Conservation (phyloP, 2,329 filamentous ascomycete species). For the Colletotrichum coccodes region DNA sequence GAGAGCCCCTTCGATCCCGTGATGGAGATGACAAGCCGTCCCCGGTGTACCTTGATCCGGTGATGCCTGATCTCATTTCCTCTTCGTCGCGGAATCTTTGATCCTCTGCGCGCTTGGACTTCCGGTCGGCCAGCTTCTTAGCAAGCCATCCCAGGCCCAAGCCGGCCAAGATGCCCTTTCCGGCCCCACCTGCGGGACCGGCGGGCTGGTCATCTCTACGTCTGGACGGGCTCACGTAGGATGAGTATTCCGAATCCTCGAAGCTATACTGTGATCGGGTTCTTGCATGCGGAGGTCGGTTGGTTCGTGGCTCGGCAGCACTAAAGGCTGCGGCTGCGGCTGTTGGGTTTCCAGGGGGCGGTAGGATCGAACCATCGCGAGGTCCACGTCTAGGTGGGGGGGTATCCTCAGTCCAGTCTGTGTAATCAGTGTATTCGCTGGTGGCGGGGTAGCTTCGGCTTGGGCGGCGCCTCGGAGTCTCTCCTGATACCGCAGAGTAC, state of each 20-base stretch:
- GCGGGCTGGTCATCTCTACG: constrained; percentile 57
- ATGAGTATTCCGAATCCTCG: constrained; percentile 68
- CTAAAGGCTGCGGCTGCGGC: constrained; percentile 58
- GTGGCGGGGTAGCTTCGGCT: constrained; percentile 50
- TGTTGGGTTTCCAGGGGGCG: constrained; percentile 56
- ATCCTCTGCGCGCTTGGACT: constrained; percentile 58
- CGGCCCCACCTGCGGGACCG: constrained; percentile 57
- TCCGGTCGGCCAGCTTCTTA: constrained; percentile 70
- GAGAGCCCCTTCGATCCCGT: constrained; percentile 36
- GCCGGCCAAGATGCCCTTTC: constrained; percentile 68
- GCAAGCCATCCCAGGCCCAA: constrained; percentile 76
- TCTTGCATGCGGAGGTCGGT: constrained; percentile 58
- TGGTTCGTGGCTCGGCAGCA: constrained; percentile 55
- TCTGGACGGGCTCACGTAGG: constrained; percentile 71
- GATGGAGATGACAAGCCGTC: constrained; percentile 68
- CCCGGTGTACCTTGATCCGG: constrained; percentile 73
- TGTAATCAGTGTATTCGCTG: constrained; percentile 65
- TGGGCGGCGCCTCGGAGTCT: constrained; percentile 64
- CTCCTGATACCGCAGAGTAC: constrained; percentile 71
- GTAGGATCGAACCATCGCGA: constrained; percentile 54
- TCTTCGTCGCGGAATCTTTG: constrained; percentile 59
- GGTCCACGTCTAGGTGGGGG: constrained; percentile 24
- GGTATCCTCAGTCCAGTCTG: constrained; percentile 45
- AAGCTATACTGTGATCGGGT: constrained; percentile 55
- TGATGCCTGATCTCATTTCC: constrained; percentile 67